A percentile compares a stretch with the other conserved stretches of the same genome.
These are phyloP conservation scores for Mycena haematopus DNA, from an alignment of 768 basidiomycete genomes.

Conservation along the genomic window DNA sequence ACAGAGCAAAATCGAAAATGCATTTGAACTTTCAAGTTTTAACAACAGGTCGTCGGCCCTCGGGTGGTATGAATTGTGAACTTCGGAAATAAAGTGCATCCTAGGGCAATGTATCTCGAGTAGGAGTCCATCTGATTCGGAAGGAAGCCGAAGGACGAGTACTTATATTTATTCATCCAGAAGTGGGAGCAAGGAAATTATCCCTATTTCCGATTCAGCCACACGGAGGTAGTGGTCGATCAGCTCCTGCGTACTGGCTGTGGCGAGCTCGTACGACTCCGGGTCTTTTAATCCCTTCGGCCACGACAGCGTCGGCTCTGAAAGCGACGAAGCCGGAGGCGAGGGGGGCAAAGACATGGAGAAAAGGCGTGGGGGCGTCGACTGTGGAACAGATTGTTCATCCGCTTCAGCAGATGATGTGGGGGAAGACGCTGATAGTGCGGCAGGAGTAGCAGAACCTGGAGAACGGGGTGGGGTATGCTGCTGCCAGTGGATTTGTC, in stretches of 20 bases:
- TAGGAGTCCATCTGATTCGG: too few species aligned
- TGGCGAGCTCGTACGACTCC: background rate
- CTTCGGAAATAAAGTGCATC: too few species aligned
- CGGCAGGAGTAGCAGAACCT: background rate
- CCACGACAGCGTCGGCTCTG: background rate
- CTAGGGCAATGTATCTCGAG: too few species aligned
- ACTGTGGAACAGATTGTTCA: background rate
- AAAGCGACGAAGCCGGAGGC: background rate
- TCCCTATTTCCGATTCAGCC: background rate
- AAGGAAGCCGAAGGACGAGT: too few species aligned
- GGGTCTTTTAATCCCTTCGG: background rate
- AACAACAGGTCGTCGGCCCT: too few species aligned
- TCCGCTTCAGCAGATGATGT: background rate
- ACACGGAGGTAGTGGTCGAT: constrained; percentile 5
- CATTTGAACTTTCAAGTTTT: too few species aligned
- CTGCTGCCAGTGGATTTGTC: background rate
- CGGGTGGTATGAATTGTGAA: too few species aligned
- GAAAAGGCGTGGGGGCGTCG: background rate
- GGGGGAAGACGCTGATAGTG: background rate
- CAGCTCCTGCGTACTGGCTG: constrained; percentile 2
- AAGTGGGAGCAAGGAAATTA: background rate
- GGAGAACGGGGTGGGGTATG: background rate
- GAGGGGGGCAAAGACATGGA: background rate
- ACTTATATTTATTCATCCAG: background rate
- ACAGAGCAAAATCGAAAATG: too few species aligned